Conservation (phyloP, 352 stramenopile genomes). For the Globisporangium takayamanum region DNA sequence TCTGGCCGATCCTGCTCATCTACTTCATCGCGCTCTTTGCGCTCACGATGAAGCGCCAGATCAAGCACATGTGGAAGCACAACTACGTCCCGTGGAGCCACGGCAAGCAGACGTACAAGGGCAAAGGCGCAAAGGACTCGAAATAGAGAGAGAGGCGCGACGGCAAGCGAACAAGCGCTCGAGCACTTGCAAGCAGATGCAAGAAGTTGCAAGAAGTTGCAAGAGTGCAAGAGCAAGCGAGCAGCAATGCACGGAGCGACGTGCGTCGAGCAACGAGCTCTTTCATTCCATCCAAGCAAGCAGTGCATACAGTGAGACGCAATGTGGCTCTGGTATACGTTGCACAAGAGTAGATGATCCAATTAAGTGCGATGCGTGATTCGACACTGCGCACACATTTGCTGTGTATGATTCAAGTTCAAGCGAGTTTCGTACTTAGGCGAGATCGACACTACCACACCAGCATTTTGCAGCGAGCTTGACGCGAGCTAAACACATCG, state of each 20-base stretch:
- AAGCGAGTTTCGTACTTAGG: not conserved
- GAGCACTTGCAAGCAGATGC: not conserved
- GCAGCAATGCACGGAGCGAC: not conserved
- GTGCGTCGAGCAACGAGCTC: not conserved
- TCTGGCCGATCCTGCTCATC: conserved; percentile 98
- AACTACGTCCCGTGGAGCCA: conserved; percentile 97
- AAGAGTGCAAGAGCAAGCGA: not conserved
- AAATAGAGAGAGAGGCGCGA: conserved; percentile 41
- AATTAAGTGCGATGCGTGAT: no score
- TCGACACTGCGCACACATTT: no score
- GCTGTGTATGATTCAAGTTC: no score
- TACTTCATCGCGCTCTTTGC: conserved; percentile 99
- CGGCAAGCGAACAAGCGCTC: not conserved
- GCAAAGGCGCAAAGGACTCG: conserved; percentile 54
- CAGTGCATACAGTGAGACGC: not conserved
- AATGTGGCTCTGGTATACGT: not conserved
- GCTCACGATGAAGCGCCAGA: conserved; percentile 99
- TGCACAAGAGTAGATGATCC: no score
- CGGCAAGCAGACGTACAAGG: conserved; percentile 95
- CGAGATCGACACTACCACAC: no score
- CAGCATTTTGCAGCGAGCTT: no score
- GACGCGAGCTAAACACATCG: not conserved
- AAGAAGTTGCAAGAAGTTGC: no score
- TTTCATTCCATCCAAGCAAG: not conserved
- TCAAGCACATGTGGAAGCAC: conserved; percentile 99